phyloP scores from a whole-genome alignment of 2,329 filamentous ascomycete genomes.

The Huntiella abstrusa region DNA sequence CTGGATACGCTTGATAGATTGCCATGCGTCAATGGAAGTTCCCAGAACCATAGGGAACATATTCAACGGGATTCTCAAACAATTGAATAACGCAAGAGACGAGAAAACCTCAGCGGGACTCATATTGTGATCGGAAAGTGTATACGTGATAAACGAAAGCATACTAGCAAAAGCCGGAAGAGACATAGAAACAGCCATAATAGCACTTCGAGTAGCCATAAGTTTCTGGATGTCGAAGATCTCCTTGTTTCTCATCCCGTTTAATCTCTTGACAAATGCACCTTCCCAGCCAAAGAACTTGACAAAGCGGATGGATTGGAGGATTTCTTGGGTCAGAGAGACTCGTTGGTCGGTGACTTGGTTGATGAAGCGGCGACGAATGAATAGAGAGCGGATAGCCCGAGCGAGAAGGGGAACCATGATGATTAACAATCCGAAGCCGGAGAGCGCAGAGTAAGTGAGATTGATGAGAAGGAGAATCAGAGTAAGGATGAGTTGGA shows the following conservation, averaged over 20 bases:
- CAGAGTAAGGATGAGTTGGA: slow-evolving; percentile 61
- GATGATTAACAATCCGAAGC: slow-evolving; percentile 65
- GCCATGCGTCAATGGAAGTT: slow-evolving; percentile 76
- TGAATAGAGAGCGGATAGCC: slow-evolving; percentile 60
- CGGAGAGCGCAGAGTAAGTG: slow-evolving; percentile 73
- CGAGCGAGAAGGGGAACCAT: slow-evolving; percentile 59
- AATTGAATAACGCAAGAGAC: slow-evolving; percentile 84
- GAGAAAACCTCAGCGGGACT: slow-evolving; percentile 72
- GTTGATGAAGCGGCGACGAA: slow-evolving; percentile 63
- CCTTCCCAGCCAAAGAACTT: slow-evolving; percentile 95
- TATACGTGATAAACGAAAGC: slow-evolving; percentile 77
- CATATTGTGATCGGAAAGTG: slow-evolving; percentile 45
- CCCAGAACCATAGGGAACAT: slow-evolving; percentile 74
- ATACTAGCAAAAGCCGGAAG: slow-evolving; percentile 90
- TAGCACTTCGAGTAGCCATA: slow-evolving; percentile 64
- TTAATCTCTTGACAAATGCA: slow-evolving; percentile 61
- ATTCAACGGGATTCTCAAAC: slow-evolving; percentile 75
- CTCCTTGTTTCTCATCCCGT: slow-evolving; percentile 54
- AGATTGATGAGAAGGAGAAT: slow-evolving; percentile 70
- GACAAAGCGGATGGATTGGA: slow-evolving; percentile 82
- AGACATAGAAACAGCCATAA: slow-evolving; percentile 68
- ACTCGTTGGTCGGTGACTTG: slow-evolving; percentile 87
- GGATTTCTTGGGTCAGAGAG: slow-evolving; percentile 75
- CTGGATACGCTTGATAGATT: slow-evolving; percentile 67
- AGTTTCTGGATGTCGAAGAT: slow-evolving; percentile 71